These are phyloP conservation scores for Globisporangium ultimum DNA, from an alignment of 352 stramenopile genomes.

Conservation along the genomic window DNA sequence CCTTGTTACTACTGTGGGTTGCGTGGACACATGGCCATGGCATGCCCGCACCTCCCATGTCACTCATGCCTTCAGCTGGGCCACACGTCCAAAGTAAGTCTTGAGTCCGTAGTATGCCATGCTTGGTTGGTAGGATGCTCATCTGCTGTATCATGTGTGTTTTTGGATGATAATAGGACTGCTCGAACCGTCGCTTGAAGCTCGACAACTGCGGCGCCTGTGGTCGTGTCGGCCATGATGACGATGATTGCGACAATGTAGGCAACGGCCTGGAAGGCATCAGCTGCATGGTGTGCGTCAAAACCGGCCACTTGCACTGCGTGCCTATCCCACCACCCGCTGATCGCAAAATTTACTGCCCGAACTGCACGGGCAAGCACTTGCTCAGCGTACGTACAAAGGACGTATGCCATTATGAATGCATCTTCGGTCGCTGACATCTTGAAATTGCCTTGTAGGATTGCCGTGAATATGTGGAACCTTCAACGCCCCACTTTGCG, in stretches of 20 bases:
- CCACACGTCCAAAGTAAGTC: conserved; percentile 52
- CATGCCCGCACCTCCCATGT: conserved; percentile 68
- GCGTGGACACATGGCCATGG: conserved; percentile 65
- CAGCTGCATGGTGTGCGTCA: conserved; percentile 75
- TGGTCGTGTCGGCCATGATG: conserved; percentile 49
- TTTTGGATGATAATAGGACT: conserved; percentile 36
- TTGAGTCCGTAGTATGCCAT: not conserved
- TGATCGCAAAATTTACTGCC: conserved; percentile 68
- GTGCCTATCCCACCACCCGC: conserved; percentile 58
- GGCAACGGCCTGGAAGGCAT: conserved; percentile 22
- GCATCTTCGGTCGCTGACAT: not conserved
- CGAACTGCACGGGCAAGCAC: conserved; percentile 62
- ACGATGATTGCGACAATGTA: conserved; percentile 36
- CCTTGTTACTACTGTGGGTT: conserved; percentile 82
- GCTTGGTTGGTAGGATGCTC: not conserved
- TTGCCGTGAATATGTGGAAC: conserved; percentile 46
- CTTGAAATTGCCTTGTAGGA: conserved; percentile 11
- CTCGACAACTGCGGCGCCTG: conserved; percentile 47
- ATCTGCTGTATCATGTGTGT: not conserved
- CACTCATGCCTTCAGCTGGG: conserved; percentile 62
- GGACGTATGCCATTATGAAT: too few species aligned
- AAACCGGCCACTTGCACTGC: conserved; percentile 65
- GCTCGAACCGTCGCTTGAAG: conserved; percentile 42
- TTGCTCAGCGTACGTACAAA: conserved; percentile 23
- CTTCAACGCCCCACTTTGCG: conserved; percentile 39